Evolutionary conservation across 2,329 filamentous ascomycete species (phyloP).

Genomic region (Cercospora sp.): DNA sequence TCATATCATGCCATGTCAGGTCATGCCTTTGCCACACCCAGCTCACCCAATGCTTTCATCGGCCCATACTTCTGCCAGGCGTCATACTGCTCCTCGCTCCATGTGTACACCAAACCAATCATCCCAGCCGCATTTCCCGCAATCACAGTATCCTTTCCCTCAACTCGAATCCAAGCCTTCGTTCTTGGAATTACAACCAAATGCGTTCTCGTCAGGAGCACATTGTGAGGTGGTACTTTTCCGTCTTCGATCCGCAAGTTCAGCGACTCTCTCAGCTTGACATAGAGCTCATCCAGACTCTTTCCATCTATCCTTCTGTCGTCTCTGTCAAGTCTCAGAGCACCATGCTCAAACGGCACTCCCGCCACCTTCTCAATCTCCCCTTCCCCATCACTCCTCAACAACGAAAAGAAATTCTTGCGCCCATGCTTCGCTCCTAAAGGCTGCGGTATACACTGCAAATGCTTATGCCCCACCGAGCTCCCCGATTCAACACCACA

Average conservation of each 20-base stretch:
- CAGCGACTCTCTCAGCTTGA: constrained; percentile 18
- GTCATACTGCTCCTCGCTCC: constrained; percentile 22
- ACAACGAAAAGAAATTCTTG: constrained; percentile 19
- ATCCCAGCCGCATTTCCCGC: constrained; percentile 39
- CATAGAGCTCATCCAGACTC: constrained; percentile 22
- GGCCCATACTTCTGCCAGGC: constrained; percentile 21
- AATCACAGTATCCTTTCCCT: constrained; percentile 28
- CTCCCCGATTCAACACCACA: constrained; percentile 48
- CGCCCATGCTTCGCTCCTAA: constrained; percentile 3
- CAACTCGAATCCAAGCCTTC: constrained; percentile 28
- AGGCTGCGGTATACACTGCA: constrained; percentile 45
- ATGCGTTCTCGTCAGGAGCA: constrained; percentile 38
- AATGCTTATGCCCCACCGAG: constrained; percentile 49
- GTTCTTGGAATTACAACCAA: constrained; percentile 40
- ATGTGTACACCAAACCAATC: constrained; percentile 38
- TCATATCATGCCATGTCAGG: too few species aligned
- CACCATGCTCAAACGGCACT: constrained; percentile 13
- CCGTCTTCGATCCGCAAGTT: constrained; percentile 9
- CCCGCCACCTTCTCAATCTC: not conserved
- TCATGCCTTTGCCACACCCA: constrained; percentile 18
- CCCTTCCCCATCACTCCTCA: not conserved
- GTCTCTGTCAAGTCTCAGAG: not conserved
- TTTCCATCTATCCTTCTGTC: constrained; percentile 1
- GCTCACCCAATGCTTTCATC: constrained; percentile 21
- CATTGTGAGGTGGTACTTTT: constrained; percentile 37